Conservation (phyloP, 805 yeast species). For the Nakazawaea wickerhamii region DNA sequence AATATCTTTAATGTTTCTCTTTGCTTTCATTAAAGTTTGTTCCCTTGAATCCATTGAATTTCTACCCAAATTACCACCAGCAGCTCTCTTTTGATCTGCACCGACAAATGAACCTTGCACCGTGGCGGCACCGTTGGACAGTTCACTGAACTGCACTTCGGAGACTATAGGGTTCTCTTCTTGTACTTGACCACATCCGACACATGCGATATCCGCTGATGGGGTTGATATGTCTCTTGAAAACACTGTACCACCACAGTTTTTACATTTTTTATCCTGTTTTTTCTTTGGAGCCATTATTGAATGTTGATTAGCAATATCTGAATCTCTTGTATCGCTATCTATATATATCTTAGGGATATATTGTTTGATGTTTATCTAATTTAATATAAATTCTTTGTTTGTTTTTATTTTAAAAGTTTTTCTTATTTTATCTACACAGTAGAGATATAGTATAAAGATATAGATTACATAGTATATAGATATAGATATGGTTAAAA, state of each 20-base stretch:
- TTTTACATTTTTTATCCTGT: slow-evolving; percentile 26
- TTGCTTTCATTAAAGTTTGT: slow-evolving; percentile 83
- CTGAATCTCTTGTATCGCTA: not conserved
- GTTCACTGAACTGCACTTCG: slow-evolving; percentile 91
- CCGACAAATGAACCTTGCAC: slow-evolving; percentile 94
- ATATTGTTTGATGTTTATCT: too few species aligned
- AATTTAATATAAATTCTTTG: too few species aligned
- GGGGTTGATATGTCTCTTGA: slow-evolving; percentile 49
- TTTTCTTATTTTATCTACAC: too few species aligned
- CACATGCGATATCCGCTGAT: slow-evolving; percentile 76
- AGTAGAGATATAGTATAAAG: not conserved
- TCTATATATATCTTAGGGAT: not conserved
- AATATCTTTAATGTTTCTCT: slow-evolving; percentile 68
- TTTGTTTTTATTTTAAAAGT: too few species aligned
- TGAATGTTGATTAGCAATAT: not conserved
- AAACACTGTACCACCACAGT: slow-evolving; percentile 51
- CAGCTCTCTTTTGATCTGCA: slow-evolving; percentile 76
- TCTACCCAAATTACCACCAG: slow-evolving; percentile 63
- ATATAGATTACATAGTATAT: not conserved
- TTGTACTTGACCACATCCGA: slow-evolving; percentile 76
- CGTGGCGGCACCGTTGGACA: slow-evolving; percentile 88
- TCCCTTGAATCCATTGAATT: slow-evolving; percentile 80
- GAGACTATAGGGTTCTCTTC: slow-evolving; percentile 94
- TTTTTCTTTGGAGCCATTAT: slow-evolving; percentile 12
- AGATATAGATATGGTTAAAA: not conserved